Base-by-base conservation (phyloP, 805 yeast genomes). In the Saccharomycodes ludwigii region DNA sequence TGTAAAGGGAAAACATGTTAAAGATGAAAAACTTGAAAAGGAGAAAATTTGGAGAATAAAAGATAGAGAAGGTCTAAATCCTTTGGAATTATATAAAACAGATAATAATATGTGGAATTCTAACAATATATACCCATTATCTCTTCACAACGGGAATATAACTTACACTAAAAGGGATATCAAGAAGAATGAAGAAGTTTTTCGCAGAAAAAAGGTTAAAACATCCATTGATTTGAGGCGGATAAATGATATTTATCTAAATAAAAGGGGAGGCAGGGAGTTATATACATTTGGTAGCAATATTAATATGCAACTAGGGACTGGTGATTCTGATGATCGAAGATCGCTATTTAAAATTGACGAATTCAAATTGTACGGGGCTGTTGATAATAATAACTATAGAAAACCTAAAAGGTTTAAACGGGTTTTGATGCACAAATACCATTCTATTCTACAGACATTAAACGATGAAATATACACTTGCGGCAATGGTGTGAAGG, bases 1-100 rank as follows among this genome's bases (percentile, higher is more conserved):
- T n/a, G 5, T 18, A 8, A 21, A 15, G 17, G 10, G 22, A 13
- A 13, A 23, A 24, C 12, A 24, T 6, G 37, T 40, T 18, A 32
- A 40, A 3, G 24, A 26, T n/a, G 49, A 43, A 23, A 38, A 35
- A 21, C 32, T 27, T 11, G 41, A 40, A 15, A 30, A 13, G 29
- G 30, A 32, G 12, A 27, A 18, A 27, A 27, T 33, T 3, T 43
- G 70, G 36, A 58, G 46, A 24, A 57, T 68, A 18, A 76, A 74
- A 42, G 96, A 85, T 54, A 60, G 85, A 24, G 75, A 70, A 45
- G 76, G 78, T 1, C 54, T 65, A 15, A 76, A 86, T 0, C 94
- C 95, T 0, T 54, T 82, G 37, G 91, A 83, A 44, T 52, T 83
- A 3, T 57, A 76, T 21, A 57, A 47, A 32, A 47, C 52, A 36